Percentiles rank a stretch among this genome's conserved stretches.
Evolutionary conservation across 495 filamentous ascomycete genomes (phyloP).

Genomic region (Lepraria neglecta): DNA sequence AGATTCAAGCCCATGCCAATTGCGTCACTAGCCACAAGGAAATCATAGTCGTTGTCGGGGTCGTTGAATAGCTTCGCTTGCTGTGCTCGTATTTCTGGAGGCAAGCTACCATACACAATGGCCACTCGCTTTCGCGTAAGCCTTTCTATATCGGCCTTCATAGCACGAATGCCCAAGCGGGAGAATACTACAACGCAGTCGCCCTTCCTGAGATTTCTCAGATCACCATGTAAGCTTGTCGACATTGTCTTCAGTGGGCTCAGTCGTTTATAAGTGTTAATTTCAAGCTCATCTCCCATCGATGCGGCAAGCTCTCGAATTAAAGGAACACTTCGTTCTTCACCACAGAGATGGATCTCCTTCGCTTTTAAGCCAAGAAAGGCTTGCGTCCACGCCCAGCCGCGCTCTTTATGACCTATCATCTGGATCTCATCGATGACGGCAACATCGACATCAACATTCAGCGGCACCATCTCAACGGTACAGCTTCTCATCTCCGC

Average conservation of each 20-base stretch:
- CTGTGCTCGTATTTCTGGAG: slow-evolving; percentile 84
- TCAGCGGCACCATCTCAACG: slow-evolving; percentile 88
- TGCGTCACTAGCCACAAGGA: slow-evolving; percentile 87
- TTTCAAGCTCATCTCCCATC: slow-evolving; percentile 73
- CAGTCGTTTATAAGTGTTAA: slow-evolving; percentile 76
- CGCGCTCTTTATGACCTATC: slow-evolving; percentile 73
- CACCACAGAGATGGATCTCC: slow-evolving; percentile 92
- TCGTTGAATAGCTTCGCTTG: slow-evolving; percentile 94
- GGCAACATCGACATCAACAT: slow-evolving; percentile 67
- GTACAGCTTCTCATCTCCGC: slow-evolving; percentile 72
- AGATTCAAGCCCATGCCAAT: slow-evolving; percentile 98
- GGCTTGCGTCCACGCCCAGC: slow-evolving; percentile 97
- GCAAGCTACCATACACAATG: slow-evolving; percentile 86
- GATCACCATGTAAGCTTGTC: slow-evolving; percentile 53
- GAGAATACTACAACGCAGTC: slow-evolving; percentile 88
- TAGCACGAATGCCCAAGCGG: slow-evolving; percentile 67
- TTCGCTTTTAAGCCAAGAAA: slow-evolving; percentile 76
- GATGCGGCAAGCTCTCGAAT: slow-evolving; percentile 71
- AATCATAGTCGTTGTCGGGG: slow-evolving; percentile 88
- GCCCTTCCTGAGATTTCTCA: slow-evolving; percentile 69
- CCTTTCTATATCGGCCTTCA: slow-evolving; percentile 73
- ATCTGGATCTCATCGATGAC: slow-evolving; percentile 99
- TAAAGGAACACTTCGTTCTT: slow-evolving; percentile 72
- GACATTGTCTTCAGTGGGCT: slow-evolving; percentile 64
- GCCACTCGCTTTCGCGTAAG: slow-evolving; percentile 72